Evolutionary conservation across 2,329 filamentous ascomycete species (phyloP).

Genomic region (Seiridium unicorne): DNA sequence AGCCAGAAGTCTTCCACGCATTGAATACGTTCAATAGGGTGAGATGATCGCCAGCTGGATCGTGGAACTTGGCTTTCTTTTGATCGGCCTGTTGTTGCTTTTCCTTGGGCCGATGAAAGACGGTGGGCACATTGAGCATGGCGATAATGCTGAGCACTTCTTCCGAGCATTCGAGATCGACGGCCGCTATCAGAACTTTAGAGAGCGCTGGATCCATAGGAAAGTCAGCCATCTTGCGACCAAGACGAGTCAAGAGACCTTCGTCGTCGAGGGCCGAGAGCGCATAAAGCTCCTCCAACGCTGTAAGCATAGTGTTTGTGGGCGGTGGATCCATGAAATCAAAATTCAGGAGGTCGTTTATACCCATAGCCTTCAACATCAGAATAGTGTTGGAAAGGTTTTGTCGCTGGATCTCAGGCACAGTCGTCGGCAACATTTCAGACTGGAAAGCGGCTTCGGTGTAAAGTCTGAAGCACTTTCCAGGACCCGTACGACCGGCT

Average conservation of each 20-base stretch:
- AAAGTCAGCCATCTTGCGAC: conserved; percentile 97
- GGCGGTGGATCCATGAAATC: conserved; percentile 99
- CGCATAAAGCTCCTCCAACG: conserved; percentile 91
- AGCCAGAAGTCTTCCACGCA: conserved; percentile 85
- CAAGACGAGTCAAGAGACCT: conserved; percentile 85
- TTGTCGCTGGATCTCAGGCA: conserved; percentile 94
- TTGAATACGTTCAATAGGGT: conserved; percentile 97
- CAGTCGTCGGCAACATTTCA: conserved; percentile 94
- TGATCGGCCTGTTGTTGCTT: conserved; percentile 96
- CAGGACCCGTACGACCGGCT: conserved; percentile 90
- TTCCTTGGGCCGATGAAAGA: conserved; percentile 96
- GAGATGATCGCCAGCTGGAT: conserved; percentile 89
- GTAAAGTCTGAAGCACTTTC: conserved; percentile 93
- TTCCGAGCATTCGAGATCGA: conserved; percentile 86
- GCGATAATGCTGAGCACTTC: conserved; percentile 93
- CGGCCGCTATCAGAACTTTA: conserved; percentile 84
- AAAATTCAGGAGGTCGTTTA: conserved; percentile 95
- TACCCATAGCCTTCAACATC: conserved; percentile 98
- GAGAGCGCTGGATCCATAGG: conserved; percentile 94
- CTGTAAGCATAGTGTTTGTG: conserved; percentile 96
- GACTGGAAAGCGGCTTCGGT: conserved; percentile 94
- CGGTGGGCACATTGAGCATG: conserved; percentile 82
- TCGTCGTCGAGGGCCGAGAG: conserved; percentile 92
- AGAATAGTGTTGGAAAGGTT: conserved; percentile 91
- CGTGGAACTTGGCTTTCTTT: conserved; percentile 97